A percentile compares a stretch with the other conserved stretches of the same genome.
Evolutionary conservation across 2,329 filamentous ascomycete species (phyloP).

Genomic region (Dactylellina drechsleri): DNA sequence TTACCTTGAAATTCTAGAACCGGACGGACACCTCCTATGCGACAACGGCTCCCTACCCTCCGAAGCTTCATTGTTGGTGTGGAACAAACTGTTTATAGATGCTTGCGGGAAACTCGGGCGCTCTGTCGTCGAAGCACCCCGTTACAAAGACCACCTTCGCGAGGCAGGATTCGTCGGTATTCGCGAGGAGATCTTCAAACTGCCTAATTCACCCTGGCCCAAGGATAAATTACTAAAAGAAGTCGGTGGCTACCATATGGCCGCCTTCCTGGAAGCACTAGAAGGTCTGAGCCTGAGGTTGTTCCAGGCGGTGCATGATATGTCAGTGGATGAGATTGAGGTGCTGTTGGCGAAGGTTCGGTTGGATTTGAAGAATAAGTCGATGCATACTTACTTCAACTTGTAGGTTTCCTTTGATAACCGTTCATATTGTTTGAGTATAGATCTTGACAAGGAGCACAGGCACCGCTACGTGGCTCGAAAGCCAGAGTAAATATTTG

Average conservation of each 20-base stretch:
- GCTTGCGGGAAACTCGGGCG: constrained; percentile 42
- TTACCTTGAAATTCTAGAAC: constrained; percentile 54
- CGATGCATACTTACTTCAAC: no score
- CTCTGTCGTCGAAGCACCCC: constrained; percentile 46
- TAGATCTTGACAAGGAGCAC: no score
- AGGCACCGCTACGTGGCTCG: no score
- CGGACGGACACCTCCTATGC: constrained; percentile 68
- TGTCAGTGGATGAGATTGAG: no score
- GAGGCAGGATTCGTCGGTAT: constrained; percentile 68
- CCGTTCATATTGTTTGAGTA: no score
- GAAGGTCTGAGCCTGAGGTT: no score
- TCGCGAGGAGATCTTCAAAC: constrained; percentile 66
- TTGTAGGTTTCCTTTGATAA: no score
- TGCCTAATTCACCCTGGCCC: constrained; percentile 69
- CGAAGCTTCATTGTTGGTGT: constrained; percentile 8
- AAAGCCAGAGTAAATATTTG: no score
- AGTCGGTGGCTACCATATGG: neutral
- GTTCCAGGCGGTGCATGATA: no score
- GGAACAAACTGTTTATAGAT: constrained; percentile 51
- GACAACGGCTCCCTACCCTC: constrained; percentile 60
- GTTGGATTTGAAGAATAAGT: no score
- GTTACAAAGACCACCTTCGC: constrained; percentile 43
- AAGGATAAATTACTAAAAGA: constrained; percentile 59
- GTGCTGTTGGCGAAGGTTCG: no score
- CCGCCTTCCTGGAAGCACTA: no score